Conservation (phyloP, 1,284 basidiomycete genomes). For the Dichomitus squalens region DNA sequence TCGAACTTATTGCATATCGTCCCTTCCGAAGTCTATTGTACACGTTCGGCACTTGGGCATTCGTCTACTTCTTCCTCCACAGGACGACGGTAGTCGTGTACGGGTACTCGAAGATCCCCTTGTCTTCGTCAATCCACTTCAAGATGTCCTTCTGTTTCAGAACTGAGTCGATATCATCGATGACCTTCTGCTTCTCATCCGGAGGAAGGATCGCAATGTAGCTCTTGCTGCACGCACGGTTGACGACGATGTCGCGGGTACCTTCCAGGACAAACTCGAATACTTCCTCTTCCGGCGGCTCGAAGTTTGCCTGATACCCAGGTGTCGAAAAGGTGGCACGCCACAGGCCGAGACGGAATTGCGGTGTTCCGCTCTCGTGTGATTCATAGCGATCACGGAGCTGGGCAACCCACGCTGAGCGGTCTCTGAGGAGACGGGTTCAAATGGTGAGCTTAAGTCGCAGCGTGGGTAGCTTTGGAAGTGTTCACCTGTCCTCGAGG, state of each 20-base stretch:
- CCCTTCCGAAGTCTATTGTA: too few relatives aligned
- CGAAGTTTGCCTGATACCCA: slow-evolving; percentile 55
- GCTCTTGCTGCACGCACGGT: slow-evolving; percentile 73
- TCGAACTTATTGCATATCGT: too few relatives aligned
- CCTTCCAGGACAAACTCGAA: slow-evolving; percentile 53
- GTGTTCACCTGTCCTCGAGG: slow-evolving; percentile 66
- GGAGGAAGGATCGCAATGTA: slow-evolving; percentile 64
- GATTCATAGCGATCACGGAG: slow-evolving; percentile 65
- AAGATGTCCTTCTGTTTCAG: slow-evolving; percentile 46
- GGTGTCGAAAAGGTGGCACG: slow-evolving; percentile 59
- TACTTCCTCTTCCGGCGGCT: slow-evolving; percentile 52
- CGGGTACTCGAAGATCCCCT: slow-evolving; percentile 56
- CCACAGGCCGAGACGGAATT: slow-evolving; percentile 75
- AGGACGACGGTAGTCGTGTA: slow-evolving; percentile 52
- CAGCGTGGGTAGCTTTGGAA: not conserved
- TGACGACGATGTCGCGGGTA: slow-evolving; percentile 52
- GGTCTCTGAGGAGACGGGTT: slow-evolving; percentile 42
- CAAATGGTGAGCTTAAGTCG: not conserved
- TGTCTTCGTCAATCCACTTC: slow-evolving; percentile 49
- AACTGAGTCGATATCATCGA: slow-evolving; percentile 50
- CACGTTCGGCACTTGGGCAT: not conserved
- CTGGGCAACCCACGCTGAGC: slow-evolving; percentile 68
- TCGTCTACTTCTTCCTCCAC: slow-evolving; percentile 40
- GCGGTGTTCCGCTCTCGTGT: slow-evolving; percentile 70
- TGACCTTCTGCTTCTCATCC: slow-evolving; percentile 54